Conservation (phyloP, 2,329 filamentous ascomycete genomes). For the Colletotrichum navitas region DNA sequence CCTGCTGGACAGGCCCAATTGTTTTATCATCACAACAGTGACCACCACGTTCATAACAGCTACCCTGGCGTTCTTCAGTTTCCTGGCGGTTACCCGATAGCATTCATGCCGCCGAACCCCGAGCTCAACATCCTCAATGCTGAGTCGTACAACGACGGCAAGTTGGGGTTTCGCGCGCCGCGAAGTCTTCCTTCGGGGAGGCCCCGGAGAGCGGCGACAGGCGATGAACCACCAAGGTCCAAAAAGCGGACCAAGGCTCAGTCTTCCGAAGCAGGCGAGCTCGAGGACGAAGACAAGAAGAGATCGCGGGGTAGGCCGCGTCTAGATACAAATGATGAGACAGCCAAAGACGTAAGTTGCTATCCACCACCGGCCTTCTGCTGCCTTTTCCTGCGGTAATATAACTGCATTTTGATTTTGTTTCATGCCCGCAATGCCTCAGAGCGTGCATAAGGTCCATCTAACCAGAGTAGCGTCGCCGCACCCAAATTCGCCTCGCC, state of each 20-base stretch:
- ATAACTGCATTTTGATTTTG: background rate
- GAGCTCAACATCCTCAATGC: constrained; percentile 61
- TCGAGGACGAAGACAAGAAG: constrained; percentile 63
- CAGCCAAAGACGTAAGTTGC: constrained; percentile 78
- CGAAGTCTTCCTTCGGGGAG: constrained; percentile 42
- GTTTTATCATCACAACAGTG: constrained; percentile 18
- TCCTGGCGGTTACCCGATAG: constrained; percentile 24
- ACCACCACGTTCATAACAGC: constrained; percentile 18
- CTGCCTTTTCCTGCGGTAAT: constrained; percentile 2
- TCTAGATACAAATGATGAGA: constrained; percentile 82
- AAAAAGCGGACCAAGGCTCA: constrained; percentile 51
- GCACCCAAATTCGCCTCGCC: constrained; percentile 88
- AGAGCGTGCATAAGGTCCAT: background rate
- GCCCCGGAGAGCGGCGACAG: constrained; percentile 10
- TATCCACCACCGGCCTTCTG: constrained; percentile 26
- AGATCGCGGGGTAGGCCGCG: constrained; percentile 80
- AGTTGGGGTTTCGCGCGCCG: constrained; percentile 42
- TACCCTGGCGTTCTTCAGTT: constrained; percentile 20
- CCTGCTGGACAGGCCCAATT: constrained; percentile 12
- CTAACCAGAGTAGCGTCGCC: constrained; percentile 71
- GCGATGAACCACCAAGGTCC: constrained; percentile 33
- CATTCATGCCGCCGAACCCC: constrained; percentile 48
- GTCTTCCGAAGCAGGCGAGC: constrained; percentile 47
- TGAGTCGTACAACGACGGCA: constrained; percentile 58
- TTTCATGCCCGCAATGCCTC: background rate